Percentiles rank a stretch among this genome's conserved stretches.
These are phyloP conservation scores for Gaeumannomyces sp. DNA, from an alignment of 2,329 filamentous ascomycete species.

Conservation along the genomic window DNA sequence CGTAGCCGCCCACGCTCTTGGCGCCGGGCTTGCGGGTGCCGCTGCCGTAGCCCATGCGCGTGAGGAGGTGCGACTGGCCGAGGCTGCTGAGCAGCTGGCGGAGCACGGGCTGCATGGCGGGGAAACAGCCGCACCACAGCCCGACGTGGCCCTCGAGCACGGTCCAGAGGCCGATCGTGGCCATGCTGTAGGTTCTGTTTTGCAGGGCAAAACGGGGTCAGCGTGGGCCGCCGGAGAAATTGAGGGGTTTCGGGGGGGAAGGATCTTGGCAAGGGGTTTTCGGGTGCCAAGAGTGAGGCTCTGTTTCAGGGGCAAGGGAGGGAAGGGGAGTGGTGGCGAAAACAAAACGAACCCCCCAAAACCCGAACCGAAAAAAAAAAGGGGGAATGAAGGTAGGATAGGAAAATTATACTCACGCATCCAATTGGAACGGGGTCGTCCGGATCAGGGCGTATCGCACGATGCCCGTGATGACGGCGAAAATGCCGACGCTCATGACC, in stretches of 20 bases:
- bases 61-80: slow-evolving; percentile 14
- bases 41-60: no score
- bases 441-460: slow-evolving; percentile 26
- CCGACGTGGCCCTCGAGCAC: slow-evolving; percentile 35
- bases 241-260: not conserved
- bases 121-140: slow-evolving; percentile 36
- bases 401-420: slow-evolving; percentile 24
- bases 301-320: not conserved
- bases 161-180: slow-evolving; percentile 31
- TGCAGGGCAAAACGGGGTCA: not conserved
- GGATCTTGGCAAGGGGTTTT: not conserved
- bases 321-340: not conserved
- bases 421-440: slow-evolving; percentile 22
- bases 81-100: slow-evolving; percentile 25
- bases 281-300: not conserved
- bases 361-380: not conserved
- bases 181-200: slow-evolving; percentile 30
- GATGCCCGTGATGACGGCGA: slow-evolving; percentile 2
- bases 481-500: slow-evolving; percentile 1
- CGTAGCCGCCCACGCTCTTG: not conserved
- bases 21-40: not conserved
- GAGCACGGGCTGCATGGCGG: slow-evolving; percentile 32
- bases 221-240: no score
- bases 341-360: no score
- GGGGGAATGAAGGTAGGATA: not conserved